A percentile compares a stretch with the other conserved stretches of the same genome.
phyloP scores from a whole-genome alignment of 352 stramenopile genomes.

The Phytophthora citrophthora region DNA sequence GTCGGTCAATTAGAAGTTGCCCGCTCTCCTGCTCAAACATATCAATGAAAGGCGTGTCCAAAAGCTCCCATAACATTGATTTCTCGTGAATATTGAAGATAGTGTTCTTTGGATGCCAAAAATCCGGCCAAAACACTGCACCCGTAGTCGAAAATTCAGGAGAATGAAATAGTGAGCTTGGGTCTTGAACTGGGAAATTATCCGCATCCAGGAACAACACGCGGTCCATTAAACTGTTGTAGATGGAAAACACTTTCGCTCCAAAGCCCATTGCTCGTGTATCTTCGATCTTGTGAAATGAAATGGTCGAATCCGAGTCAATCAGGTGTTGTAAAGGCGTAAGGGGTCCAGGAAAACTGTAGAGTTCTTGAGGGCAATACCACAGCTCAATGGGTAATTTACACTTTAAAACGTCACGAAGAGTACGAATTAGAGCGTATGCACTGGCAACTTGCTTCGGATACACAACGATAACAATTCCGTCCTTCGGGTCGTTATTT shows the following conservation, averaged over 20 bases:
- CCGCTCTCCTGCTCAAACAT: constrained; percentile 79
- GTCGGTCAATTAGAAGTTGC: constrained; percentile 54
- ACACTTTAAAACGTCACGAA: constrained; percentile 43
- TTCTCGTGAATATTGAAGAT: constrained; percentile 68
- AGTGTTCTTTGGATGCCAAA: constrained; percentile 58
- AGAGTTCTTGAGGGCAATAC: constrained; percentile 49
- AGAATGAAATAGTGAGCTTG: constrained; percentile 50
- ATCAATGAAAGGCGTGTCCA: constrained; percentile 45
- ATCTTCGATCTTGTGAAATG: constrained; percentile 33
- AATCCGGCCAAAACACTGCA: constrained; percentile 73
- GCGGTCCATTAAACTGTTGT: constrained; percentile 44
- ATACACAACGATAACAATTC: constrained; percentile 65
- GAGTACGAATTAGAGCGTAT: constrained; percentile 43
- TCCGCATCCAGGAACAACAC: constrained; percentile 68
- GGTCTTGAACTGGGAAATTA: constrained; percentile 55
- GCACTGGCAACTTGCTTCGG: constrained; percentile 47
- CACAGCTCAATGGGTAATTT: constrained; percentile 62
- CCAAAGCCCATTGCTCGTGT: constrained; percentile 44
- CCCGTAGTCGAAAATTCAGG: constrained; percentile 42
- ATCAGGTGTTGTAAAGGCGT: constrained; percentile 32
- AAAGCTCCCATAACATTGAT: constrained; percentile 59
- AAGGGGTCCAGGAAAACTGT: constrained; percentile 23
- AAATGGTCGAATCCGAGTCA: constrained; percentile 24
- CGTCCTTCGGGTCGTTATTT: constrained; percentile 12
- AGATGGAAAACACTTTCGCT: constrained; percentile 57